phyloP scores from a whole-genome alignment of 192 early-diverging fungal genomes.

The Coemansia sp. region DNA sequence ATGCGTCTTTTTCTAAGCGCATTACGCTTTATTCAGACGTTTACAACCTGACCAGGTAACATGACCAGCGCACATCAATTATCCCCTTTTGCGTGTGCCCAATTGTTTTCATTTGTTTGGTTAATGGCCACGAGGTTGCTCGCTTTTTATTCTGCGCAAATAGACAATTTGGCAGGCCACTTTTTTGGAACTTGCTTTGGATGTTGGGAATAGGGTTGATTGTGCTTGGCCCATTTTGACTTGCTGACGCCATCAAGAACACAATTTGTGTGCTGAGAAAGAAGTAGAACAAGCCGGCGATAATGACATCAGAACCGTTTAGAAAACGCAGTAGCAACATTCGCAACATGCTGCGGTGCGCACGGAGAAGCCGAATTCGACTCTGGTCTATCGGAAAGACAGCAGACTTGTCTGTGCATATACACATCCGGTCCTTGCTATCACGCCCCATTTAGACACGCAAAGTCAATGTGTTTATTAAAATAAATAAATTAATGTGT shows the following conservation, averaged over 20 bases:
- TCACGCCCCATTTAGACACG: not conserved
- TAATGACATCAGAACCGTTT: not conserved
- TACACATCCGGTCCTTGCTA: not conserved
- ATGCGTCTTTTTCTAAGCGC: not conserved
- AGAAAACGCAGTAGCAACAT: not conserved
- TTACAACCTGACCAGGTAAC: conserved; percentile 6
- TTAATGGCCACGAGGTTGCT: not conserved
- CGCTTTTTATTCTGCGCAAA: not conserved
- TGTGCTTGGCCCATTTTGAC: not conserved
- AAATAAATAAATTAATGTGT: not conserved
- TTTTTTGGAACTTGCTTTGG: not conserved
- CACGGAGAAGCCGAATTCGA: not conserved
- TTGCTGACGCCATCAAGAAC: not conserved
- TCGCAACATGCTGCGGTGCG: not conserved
- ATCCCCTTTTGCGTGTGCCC: not conserved
- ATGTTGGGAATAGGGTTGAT: not conserved
- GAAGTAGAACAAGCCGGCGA: not conserved
- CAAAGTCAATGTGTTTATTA: not conserved
- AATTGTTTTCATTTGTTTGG: not conserved
- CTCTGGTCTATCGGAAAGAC: not conserved
- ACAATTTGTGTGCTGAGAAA: not conserved
- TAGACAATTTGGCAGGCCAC: not conserved
- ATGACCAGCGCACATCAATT: conserved; percentile 1
- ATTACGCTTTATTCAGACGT: not conserved
- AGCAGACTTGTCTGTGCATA: not conserved